Evolutionary conservation across 352 stramenopile genomes (phyloP), one percentile per base, ranked within the genome.

Genomic region (Lagenidium sp.): DNA sequence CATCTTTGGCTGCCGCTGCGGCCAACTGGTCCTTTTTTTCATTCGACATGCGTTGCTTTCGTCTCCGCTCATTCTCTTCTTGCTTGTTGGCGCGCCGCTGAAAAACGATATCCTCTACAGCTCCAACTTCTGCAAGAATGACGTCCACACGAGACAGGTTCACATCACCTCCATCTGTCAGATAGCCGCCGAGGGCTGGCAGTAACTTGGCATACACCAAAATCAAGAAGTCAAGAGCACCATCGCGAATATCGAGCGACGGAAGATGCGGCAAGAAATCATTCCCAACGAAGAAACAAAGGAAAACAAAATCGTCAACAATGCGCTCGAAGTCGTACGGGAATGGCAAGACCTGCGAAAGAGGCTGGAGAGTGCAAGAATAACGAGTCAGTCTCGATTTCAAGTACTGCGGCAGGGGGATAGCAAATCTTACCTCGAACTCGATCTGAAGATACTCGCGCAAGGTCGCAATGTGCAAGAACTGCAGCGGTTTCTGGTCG

Each of bases 271-370:
- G 97, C 47, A 99, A 66, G 66, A 99, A 99, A 80, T 99, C 96
- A 74, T 98, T 98, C 1, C 96, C 96, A 2, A 99, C 95, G 60
- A 99, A 99, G 68, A 99, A 99, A 69, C 95, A 99, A 29, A 99
- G 67, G 68, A 99, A 98, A 8, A 99, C 95, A 65, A 99, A 97
- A 70, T 99, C 97, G 66, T 99, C 96, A 26, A 99, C 67, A n/a
- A 99, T 57, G 45, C 95, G 74, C 72, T 99, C 96, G 37, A 99
- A 97, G 55, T 98, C 85, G 63, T 97, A 98, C 41, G 68, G 48
- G 66, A 98, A 98, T 18, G 94, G 89, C 12, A 98, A 54, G 25
- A 80, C 72, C 16, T 43, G 44, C 1, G 76, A 67, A 13, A 93
- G 48, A 0, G 77, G 76, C 57, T 74, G 52, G 10, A 60, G 10